These are phyloP conservation scores for Tylopilus sp. DNA, from an alignment of 768 basidiomycete genomes.

Conservation along the genomic window DNA sequence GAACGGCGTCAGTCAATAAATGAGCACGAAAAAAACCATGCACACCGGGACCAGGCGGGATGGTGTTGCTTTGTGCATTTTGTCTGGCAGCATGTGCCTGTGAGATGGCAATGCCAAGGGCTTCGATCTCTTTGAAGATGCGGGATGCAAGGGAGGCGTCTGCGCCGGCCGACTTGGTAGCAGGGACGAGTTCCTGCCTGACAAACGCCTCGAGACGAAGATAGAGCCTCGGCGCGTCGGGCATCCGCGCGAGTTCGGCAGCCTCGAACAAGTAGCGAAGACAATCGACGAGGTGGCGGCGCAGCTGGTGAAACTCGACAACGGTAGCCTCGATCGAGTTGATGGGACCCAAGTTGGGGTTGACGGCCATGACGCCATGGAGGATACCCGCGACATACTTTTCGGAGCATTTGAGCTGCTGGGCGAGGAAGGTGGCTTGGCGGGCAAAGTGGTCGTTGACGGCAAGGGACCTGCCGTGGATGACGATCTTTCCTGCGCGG, in stretches of 20 bases:
- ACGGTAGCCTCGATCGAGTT: slow-evolving; percentile 63
- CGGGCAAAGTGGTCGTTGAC: slow-evolving; percentile 78
- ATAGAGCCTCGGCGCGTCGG: slow-evolving; percentile 46
- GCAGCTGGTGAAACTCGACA: slow-evolving; percentile 63
- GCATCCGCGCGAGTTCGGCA: slow-evolving; percentile 45
- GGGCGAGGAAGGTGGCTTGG: slow-evolving; percentile 74
- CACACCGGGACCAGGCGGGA: slow-evolving; percentile 52
- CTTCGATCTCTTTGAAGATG: slow-evolving; percentile 64
- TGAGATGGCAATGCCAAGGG: slow-evolving; percentile 48
- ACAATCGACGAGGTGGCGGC: slow-evolving; percentile 69
- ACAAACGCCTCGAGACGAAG: slow-evolving; percentile 54
- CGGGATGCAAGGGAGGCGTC: slow-evolving; percentile 48
- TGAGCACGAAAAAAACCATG: background rate
- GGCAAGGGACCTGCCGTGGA: slow-evolving; percentile 64
- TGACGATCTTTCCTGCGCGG: slow-evolving; percentile 57
- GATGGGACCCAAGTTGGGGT: slow-evolving; percentile 60
- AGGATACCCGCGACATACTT: slow-evolving; percentile 70
- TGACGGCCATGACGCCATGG: slow-evolving; percentile 56
- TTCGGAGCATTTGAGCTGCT: slow-evolving; percentile 81
- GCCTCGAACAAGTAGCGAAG: slow-evolving; percentile 65
- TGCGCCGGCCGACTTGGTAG: slow-evolving; percentile 30
- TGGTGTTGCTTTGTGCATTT: slow-evolving; percentile 57
- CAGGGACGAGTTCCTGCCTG: slow-evolving; percentile 49
- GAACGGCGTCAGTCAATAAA: slow-evolving; percentile 4
- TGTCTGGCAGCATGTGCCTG: slow-evolving; percentile 57